Evolutionary conservation across 2,329 filamentous ascomycete species (phyloP), one percentile per base, ranked within the genome.

Genomic region (Incumbomyces delicatus): DNA sequence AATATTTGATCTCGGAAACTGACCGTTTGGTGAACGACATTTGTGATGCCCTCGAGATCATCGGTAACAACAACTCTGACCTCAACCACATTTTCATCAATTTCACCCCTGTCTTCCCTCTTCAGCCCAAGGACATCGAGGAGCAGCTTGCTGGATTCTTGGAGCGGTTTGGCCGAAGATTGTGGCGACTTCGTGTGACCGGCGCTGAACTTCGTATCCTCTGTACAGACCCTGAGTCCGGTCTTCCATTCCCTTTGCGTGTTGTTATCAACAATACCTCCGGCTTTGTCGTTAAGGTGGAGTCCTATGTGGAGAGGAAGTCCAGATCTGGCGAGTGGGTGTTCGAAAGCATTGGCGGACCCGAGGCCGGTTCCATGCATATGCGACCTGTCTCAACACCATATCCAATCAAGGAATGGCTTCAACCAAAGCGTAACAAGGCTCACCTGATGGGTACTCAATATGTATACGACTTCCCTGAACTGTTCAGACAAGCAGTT

Each of bases 81-180:
- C 77, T 98, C 63, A 98, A 98, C 76, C 92, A 98, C 72, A 92
- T 98, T 76, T 98, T 98, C 75, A 92, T 98, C 76, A 96, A 98
- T 78, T 98, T 98, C 73, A 92, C 87, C 0, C 87, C 89, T 8
- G 86, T 95, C 49, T 96, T 98, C 81, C 87, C 88, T 64, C 80
- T 98, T 41, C 76, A 87, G 61, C 89, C 92, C 2, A 72, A 80
- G 50, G 87, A 95, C 70, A 87, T 98, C 13, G 88, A 96, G 70
- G 80, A 94, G 67, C 90, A 87, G 27, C 80, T 98, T 18, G 87
- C 85, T 61, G 89, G 89, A 47, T 98, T 98, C 80, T 74, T 98
- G 57, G 92, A 96, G 61, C 87, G 92, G 53, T 98, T 96, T 61
- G 92, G 92, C 57, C 84, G 87, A 57, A 87, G 92, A 60, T 87